A percentile compares a stretch with the other conserved stretches of the same genome.
Evolutionary conservation across 768 basidiomycete genomes (phyloP).

Genomic region (Clavaria fumosa): DNA sequence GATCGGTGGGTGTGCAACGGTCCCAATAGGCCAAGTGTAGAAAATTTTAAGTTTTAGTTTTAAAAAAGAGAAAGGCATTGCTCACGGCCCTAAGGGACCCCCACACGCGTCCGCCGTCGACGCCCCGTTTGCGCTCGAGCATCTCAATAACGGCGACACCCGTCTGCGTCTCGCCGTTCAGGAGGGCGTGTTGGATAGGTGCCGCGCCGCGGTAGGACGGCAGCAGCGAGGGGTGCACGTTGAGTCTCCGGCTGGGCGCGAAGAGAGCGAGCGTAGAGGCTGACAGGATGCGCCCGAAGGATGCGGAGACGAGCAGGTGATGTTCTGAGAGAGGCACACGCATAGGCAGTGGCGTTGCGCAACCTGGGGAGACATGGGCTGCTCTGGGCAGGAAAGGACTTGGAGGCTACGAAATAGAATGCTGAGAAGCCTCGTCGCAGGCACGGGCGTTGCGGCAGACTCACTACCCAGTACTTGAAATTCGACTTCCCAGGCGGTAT

Average conservation of each 20-base stretch:
- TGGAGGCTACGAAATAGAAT: slow-evolving; percentile 19
- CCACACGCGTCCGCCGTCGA: slow-evolving; percentile 70
- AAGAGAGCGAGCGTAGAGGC: slow-evolving; percentile 46
- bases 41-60: no score
- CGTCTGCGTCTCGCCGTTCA: slow-evolving; percentile 49
- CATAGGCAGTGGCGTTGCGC: no score
- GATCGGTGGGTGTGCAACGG: no score
- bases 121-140: slow-evolving; percentile 49
- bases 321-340: slow-evolving; percentile 14
- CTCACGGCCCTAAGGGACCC: slow-evolving; percentile 38
- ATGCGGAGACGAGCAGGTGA: slow-evolving; percentile 70
- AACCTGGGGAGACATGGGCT: no score
- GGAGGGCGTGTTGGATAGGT: slow-evolving; percentile 72
- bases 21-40: no score
- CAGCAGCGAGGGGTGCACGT: slow-evolving; percentile 82
- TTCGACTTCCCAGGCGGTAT: slow-evolving; percentile 46
- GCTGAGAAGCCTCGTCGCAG: not conserved
- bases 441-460: slow-evolving; percentile 9
- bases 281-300: slow-evolving; percentile 80
- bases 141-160: slow-evolving; percentile 76
- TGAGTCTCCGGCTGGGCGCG: slow-evolving; percentile 41
- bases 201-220: slow-evolving; percentile 83
- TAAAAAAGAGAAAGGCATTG: slow-evolving; percentile 5
- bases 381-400: slow-evolving; percentile 28
- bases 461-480: slow-evolving; percentile 52